Evolutionary conservation across 805 yeast genomes (phyloP).

Genomic region (Barnettozyma salicaria): DNA sequence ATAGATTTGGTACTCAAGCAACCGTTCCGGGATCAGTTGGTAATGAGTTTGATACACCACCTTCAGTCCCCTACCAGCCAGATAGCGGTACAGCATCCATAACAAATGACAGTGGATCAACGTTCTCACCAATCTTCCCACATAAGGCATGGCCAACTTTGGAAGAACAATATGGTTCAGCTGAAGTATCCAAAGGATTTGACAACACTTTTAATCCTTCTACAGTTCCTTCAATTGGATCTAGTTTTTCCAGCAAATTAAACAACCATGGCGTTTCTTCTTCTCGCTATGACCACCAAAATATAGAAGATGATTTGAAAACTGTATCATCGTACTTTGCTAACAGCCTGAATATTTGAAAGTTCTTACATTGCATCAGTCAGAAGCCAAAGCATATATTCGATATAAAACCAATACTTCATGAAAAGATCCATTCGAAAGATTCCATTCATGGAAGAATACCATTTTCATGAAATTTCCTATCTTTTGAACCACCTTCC

Average conservation of each 20-base stretch:
- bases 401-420: too few species aligned
- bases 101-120: conserved; percentile 8
- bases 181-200: conserved; percentile 5
- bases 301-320: conserved; percentile 20
- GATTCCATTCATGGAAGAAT: too few species aligned
- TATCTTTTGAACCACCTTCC: conserved; percentile 12
- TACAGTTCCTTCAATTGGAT: conserved; percentile 20
- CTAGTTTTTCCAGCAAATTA: conserved; percentile 33
- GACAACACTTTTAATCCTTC: conserved; percentile 16
- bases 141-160: conserved; percentile 24
- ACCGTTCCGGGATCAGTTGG: conserved; percentile 17
- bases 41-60: conserved; percentile 33
- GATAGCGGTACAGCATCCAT: conserved; percentile 19
- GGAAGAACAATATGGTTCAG: conserved; percentile 15
- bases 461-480: too few species aligned
- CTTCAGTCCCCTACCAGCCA: conserved; percentile 33
- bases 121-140: conserved; percentile 19
- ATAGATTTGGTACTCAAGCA: conserved; percentile 13
- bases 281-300: conserved; percentile 16
- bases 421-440: too few species aligned
- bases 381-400: too few species aligned
- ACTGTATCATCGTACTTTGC: conserved; percentile 14
- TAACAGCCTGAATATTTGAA: conserved; percentile 5
- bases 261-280: conserved; percentile 25
- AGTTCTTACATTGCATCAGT: too few species aligned